Base-by-base conservation (phyloP, 371 early-diverging fungal genomes). In the Apophysomyces sp. region DNA sequence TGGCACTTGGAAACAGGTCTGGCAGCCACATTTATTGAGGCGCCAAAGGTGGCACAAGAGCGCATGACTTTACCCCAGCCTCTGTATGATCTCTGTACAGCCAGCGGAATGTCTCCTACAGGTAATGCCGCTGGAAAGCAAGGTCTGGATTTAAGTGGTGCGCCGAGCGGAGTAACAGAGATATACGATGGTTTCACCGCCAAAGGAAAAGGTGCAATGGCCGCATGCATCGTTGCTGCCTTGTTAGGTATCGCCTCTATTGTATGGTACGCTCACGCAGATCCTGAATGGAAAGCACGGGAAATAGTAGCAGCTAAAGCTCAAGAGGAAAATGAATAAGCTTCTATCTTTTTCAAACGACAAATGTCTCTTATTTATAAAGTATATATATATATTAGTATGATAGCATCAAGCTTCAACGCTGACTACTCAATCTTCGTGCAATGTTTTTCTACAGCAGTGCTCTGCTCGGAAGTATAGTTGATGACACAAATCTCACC, bases 121-220 rank as follows among this genome's bases (percentile, higher is more conserved):
- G 93, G 92, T 18, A 89, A 91, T 62, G 92, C 88, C 27, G 86
- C 85, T 12, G 92, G 90, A 6, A 86, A 86, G 13, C 58, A 77
- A 57, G 86, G 83, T 1, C 57, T 81, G 28, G 87, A 87, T 66
- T 66, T 87, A 34, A 52, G 36, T 3, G 87, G 86, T 49, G 77
- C 67, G 12, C 77, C 80, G 7, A 58, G 66, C 18, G 87, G 89
- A 0, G 84, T 90, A 6, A 58, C 67, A 9, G 62, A 75, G 37
- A 77, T 88, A 18, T 71, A 74, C 37, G 81, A 77, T 26, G 82
- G 76, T 5, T 87, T 89, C 69, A 85, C 87, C 9, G 55, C 72
- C 21, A 86, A 82, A 71, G 92, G 89, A 4, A 86, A 83, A 62
- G 85, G 83, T 29, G 89, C 91, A 0, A 71, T 92, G 68, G 86